Percentiles rank a stretch among this genome's conserved stretches.
Evolutionary conservation across 257 asterid species (phyloP).

Genomic region (Solanum tacnaense): DNA sequence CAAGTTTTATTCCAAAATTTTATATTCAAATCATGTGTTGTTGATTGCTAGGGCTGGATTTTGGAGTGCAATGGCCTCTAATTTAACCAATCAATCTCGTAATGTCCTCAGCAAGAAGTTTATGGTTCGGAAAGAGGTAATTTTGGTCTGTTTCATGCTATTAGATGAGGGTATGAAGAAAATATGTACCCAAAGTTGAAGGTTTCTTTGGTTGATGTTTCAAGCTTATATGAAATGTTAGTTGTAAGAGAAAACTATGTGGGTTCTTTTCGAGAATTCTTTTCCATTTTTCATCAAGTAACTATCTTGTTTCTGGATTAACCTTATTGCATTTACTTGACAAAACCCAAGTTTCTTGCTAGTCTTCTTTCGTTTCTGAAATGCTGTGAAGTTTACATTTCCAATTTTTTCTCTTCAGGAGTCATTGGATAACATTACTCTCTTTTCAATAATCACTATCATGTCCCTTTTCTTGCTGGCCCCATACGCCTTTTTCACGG

Average conservation of each 20-base stretch:
- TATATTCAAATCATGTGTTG: not conserved
- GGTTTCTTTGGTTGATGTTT: not conserved
- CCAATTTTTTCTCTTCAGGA: conserved; percentile 17
- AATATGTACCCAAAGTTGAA: not conserved
- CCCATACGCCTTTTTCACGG: conserved; percentile 31
- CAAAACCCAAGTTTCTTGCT: not conserved
- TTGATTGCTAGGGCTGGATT: conserved; percentile 64
- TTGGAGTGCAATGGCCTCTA: conserved; percentile 99
- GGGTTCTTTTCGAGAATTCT: not conserved
- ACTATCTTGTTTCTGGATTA: not conserved
- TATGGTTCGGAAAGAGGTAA: conserved; percentile 92
- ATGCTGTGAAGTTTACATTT: conserved; percentile 7
- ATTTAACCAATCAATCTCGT: conserved; percentile 85
- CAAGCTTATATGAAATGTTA: not conserved
- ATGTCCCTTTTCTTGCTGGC: conserved; percentile 45
- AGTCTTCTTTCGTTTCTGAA: not conserved
- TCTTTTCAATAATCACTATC: conserved; percentile 41
- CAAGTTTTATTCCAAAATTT: not conserved
- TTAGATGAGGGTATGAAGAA: not conserved
- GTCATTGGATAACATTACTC: conserved; percentile 44
- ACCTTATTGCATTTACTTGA: not conserved
- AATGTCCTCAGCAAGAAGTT: conserved; percentile 95
- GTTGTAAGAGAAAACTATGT: not conserved
- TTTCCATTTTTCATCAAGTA: not conserved
- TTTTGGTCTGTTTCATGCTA: not conserved